Conservation (phyloP, 1,284 basidiomycete species). For the Somion occarium region DNA sequence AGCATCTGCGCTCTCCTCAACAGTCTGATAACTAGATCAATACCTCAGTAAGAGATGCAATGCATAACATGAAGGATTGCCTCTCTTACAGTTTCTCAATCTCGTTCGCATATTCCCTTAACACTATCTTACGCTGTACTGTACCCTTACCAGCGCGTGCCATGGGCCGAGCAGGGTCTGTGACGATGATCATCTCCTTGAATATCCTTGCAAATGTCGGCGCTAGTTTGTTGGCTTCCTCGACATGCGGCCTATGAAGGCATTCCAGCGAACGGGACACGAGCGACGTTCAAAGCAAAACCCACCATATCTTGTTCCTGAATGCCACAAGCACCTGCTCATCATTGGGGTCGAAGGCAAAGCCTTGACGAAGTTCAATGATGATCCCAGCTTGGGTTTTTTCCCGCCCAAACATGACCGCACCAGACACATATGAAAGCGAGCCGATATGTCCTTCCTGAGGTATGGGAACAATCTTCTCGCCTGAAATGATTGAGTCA, state of each 20-base stretch:
- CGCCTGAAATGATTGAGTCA: slow-evolving; percentile 10
- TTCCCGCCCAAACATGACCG: slow-evolving; percentile 21
- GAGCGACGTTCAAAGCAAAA: background rate
- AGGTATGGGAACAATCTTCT: slow-evolving; percentile 25
- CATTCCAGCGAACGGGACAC: background rate
- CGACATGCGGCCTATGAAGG: slow-evolving; percentile 27
- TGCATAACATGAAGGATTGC: background rate
- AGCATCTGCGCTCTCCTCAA: slow-evolving; percentile 18
- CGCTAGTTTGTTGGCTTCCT: slow-evolving; percentile 31
- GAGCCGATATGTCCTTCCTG: slow-evolving; percentile 26
- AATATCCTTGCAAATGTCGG: slow-evolving; percentile 35
- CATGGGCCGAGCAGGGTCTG: slow-evolving; percentile 19
- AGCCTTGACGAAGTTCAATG: slow-evolving; percentile 14
- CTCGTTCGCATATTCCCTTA: slow-evolving; percentile 23
- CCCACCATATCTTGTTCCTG: slow-evolving; percentile 13
- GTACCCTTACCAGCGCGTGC: slow-evolving; percentile 27
- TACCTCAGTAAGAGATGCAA: background rate
- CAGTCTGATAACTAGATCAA: slow-evolving; percentile 18
- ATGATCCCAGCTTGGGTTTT: slow-evolving; percentile 18
- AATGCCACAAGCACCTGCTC: slow-evolving; percentile 4
- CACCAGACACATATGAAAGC: slow-evolving; percentile 24
- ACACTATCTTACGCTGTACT: slow-evolving; percentile 19
- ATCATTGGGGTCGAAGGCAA: slow-evolving; percentile 9
- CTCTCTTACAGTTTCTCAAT: slow-evolving; percentile 27
- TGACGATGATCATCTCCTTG: slow-evolving; percentile 29